Percentiles rank a stretch among this genome's conserved stretches.
phyloP scores from a whole-genome alignment of 2,329 filamentous ascomycete genomes.

The Colletotrichum chrysophilum region DNA sequence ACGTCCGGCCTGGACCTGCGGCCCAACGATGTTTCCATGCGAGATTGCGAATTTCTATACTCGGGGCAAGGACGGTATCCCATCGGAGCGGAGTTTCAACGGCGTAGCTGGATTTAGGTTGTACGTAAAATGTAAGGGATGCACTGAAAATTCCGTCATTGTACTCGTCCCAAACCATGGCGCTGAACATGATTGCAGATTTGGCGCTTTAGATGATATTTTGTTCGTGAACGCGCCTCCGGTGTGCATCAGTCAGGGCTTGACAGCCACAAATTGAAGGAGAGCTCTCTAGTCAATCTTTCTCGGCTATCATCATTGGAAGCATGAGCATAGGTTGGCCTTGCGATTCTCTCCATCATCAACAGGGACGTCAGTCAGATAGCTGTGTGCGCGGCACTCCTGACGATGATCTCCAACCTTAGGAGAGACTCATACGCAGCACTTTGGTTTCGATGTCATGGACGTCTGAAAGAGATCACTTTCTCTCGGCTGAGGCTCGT shows the following conservation, averaged over 20 bases:
- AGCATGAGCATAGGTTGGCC: not conserved
- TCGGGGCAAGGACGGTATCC: slow-evolving; percentile 3
- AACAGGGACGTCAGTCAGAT: not conserved
- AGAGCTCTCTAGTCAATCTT: not conserved
- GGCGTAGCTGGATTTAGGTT: slow-evolving; percentile 15
- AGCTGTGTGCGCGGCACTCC: not conserved
- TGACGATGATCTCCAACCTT: not conserved
- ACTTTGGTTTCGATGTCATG: not conserved
- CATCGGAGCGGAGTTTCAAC: slow-evolving; percentile 16
- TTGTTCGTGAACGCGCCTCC: not conserved
- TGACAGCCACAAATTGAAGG: not conserved
- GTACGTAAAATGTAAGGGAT: slow-evolving; percentile 21
- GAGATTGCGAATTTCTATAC: not conserved
- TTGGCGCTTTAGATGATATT: not conserved
- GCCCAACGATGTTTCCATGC: not conserved
- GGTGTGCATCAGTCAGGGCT: not conserved
- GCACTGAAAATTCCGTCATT: slow-evolving; percentile 13
- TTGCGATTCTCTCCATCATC: not conserved
- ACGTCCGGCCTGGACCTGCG: not conserved
- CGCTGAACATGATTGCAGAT: slow-evolving; percentile 16
- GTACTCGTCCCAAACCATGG: slow-evolving; percentile 11
- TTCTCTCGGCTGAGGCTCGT: not conserved
- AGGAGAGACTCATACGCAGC: not conserved
- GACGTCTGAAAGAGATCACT: not conserved
- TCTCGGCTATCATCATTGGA: not conserved